A percentile compares a stretch with the other conserved stretches of the same genome.
These are phyloP conservation scores for Penicillium janthinellum DNA, from an alignment of 2,329 filamentous ascomycete species.

Conservation along the genomic window DNA sequence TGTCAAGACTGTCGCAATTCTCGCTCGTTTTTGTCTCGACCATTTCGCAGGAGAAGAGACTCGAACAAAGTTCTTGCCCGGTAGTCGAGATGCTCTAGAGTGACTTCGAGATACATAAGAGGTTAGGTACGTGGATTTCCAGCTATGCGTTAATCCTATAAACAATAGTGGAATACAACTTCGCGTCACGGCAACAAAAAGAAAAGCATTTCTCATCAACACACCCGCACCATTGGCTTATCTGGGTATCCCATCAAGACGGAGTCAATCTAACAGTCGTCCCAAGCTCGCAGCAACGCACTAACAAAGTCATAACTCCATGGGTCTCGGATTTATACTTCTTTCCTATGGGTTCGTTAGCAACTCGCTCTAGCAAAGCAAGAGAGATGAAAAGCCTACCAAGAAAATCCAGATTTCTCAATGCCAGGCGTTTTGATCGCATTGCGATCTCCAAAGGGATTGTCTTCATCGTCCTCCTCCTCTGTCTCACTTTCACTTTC, in stretches of 20 bases:
- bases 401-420: conserved; percentile 37
- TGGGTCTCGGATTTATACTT: conserved; percentile 25
- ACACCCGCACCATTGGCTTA: neutral
- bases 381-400: conserved; percentile 31
- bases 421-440: conserved; percentile 48
- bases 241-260: neutral
- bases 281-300: neutral
- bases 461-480: conserved; percentile 73
- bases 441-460: conserved; percentile 85
- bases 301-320: neutral
- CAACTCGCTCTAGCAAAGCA: neutral
- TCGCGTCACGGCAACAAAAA: neutral
- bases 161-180: conserved; percentile 4
- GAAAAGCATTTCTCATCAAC: neutral
- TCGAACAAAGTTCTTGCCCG: no score
- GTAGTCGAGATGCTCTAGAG: no score
- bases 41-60: no score
- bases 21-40: no score
- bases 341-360: conserved; percentile 31
- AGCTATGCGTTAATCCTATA: conserved; percentile 2
- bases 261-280: neutral
- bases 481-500: conserved; percentile 60
- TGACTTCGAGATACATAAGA: no score
- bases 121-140: neutral
- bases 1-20: no score